These are phyloP conservation scores for Cornus florida DNA, from an alignment of 148 eudicot genomes.

Conservation along the genomic window DNA sequence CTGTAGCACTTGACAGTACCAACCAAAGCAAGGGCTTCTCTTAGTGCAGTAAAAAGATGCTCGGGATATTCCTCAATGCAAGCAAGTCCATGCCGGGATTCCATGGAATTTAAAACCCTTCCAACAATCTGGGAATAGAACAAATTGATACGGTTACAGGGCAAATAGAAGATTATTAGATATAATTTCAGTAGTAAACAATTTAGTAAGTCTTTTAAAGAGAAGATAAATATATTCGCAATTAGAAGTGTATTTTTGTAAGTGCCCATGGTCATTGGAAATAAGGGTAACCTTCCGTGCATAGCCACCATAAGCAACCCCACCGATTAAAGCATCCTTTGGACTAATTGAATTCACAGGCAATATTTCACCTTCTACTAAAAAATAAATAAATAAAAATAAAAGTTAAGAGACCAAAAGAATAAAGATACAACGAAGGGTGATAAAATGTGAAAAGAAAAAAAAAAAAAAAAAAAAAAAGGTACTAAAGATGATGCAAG, in stretches of 20 bases:
- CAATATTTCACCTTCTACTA: conserved; percentile 14
- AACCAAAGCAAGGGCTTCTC: conserved; percentile 68
- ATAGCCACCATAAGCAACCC: conserved; percentile 91
- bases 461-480: neutral
- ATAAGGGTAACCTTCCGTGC: conserved; percentile 66
- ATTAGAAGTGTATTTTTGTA: neutral
- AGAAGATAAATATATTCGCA: neutral
- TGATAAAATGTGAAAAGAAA: neutral
- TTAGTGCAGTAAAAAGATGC: conserved; percentile 58
- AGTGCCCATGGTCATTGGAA: neutral
- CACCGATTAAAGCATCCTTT: conserved; percentile 48
- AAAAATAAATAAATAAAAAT: neutral
- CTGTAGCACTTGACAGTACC: conserved; percentile 57
- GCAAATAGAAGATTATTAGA: neutral
- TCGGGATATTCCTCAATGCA: conserved; percentile 63
- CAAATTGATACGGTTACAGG: neutral
- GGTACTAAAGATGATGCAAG: neutral
- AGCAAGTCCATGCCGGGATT: conserved; percentile 51
- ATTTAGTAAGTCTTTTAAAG: neutral
- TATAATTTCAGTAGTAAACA: neutral
- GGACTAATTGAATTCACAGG: conserved; percentile 14
- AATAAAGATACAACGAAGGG: neutral
- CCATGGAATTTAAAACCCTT: conserved; percentile 60
- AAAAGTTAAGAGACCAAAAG: neutral
- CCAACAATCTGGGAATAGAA: conserved; percentile 64